Base-by-base conservation (phyloP, 345 rosid species). In the Garcia nutans region DNA sequence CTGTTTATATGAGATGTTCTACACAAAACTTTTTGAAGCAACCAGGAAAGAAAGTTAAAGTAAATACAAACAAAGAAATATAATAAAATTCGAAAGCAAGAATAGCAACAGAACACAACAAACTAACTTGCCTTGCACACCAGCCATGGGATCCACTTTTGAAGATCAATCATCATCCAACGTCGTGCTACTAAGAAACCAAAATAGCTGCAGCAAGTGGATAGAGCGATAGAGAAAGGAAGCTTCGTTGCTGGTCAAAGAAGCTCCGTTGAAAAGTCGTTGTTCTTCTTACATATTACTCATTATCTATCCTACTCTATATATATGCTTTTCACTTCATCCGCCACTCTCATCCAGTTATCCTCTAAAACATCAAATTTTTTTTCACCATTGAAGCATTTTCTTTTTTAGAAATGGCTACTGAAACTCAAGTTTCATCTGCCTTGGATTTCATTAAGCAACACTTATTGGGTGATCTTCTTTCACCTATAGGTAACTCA, bases 371-470 rank as follows among this genome's bases (percentile, higher is more conserved):
- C 41, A 37, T 6, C 41, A 37, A 37, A 37, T n/a, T n/a, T n/a
- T n/a, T n/a, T 37, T 37, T 37, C 41, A 3, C 41, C 41, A 37
- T 3, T 47, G 26, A 59, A 47, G 24, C 55, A 8, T 15, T 19
- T 44, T n/a, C n/a, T n/a, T 12, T 37, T 0, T 37, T 13, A 7
- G 60, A 24, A 10, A 88, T 88, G 93, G 86, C 85, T 1, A 72
- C 83, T 0, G 81, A 82, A 41, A 68, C 23, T 31, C 88, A 84
- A 65, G 83, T 77, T 12, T 81, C 87, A 0, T 65, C 76, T 7
- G 78, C 89, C 52, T 89, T 94, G 50, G 83, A 67, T 74, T 69
- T 81, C 63, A 89, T 94, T 71, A 45, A 88, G 77, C 86, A 81
- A 11, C 86, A 87, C 69, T 85, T 94, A 42, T 83, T 93, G 24